phyloP scores from a whole-genome alignment of 208 protist species.

The Acanthamoeba royreba region DNA sequence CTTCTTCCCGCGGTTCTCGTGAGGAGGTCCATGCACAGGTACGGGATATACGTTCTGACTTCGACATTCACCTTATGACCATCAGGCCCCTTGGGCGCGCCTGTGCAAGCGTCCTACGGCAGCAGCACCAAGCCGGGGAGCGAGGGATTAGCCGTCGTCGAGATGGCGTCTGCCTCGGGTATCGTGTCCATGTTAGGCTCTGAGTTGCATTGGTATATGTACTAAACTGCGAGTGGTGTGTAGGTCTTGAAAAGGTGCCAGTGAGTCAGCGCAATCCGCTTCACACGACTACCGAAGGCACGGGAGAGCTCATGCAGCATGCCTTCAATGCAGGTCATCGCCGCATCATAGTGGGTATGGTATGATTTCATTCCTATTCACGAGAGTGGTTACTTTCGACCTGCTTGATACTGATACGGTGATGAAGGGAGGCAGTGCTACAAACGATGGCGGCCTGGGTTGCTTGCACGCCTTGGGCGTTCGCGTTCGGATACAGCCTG shows the following conservation, averaged over 20 bases:
- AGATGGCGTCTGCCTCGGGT: not conserved
- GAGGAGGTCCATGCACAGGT: not conserved
- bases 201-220: too few species aligned
- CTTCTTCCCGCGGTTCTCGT: not conserved
- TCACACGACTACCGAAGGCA: constrained; percentile 16
- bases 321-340: not conserved
- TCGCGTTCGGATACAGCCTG: not conserved
- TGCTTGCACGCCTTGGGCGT: not conserved
- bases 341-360: constrained; percentile 18
- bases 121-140: not conserved
- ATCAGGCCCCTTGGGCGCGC: not conserved
- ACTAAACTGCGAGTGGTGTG: too few species aligned
- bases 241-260: not conserved
- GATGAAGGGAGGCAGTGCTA: constrained; percentile 28
- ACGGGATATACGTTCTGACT: not conserved
- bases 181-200: too few species aligned
- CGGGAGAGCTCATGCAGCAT: not conserved
- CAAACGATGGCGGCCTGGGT: not conserved
- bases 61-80: too few species aligned
- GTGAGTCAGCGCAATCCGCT: not conserved
- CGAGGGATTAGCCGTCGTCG: not conserved
- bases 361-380: not conserved
- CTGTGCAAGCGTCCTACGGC: not conserved
- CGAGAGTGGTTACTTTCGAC: too few species aligned
- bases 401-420: too few species aligned